Base-by-base conservation (phyloP, 805 yeast species). In the Clavispora vitiphila region DNA sequence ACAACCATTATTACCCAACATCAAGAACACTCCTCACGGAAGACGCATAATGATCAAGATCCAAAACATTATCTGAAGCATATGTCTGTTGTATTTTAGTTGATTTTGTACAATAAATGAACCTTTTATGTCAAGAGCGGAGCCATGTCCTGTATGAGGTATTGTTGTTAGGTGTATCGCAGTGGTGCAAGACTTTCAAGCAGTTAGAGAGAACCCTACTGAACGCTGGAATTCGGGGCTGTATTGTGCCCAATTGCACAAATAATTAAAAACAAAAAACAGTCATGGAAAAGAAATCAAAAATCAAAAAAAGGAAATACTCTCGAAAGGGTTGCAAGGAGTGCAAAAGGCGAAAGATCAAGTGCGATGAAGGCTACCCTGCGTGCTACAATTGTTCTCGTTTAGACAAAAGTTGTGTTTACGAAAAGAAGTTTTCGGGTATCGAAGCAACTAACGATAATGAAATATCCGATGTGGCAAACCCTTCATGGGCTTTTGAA, bases 1-100 rank as follows among this genome's bases (percentile, higher is more conserved):
- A 51, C 79, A 78, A 49, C 96, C 96, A 10, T 76, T 85, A 43
- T 71, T 91, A 53, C 80, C 84, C 18, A 83, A 82, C 36, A 84
- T 91, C 44, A 78, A 85, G 60, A 85, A 83, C 54, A 90, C 97
- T 14, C 97, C 97, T 3, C 96, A 91, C 61, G 98, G 97, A n/a
- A 77, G 96, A 60, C 78, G 97, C 57, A 89, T 91, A 46, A 76
- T 86, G 67, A 79, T 86, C 22, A 88, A 87, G 49, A 62, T 69
- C 41, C 73, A 69, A 49, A 49, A 44, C 40, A 43, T 48, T 31
- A 46, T 40, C 21, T 51, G 30, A 35, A 4, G 29, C 29, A 15
- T 29, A 15, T 16, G 22, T 27, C 16, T 34, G 35, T 32, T 43
- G 42, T 39, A 42, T 42, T 35, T 39, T 35, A 42, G 42, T 37